phyloP scores from a whole-genome alignment of 2,329 filamentous ascomycete species.

The Acephala macrosclerotiorum region DNA sequence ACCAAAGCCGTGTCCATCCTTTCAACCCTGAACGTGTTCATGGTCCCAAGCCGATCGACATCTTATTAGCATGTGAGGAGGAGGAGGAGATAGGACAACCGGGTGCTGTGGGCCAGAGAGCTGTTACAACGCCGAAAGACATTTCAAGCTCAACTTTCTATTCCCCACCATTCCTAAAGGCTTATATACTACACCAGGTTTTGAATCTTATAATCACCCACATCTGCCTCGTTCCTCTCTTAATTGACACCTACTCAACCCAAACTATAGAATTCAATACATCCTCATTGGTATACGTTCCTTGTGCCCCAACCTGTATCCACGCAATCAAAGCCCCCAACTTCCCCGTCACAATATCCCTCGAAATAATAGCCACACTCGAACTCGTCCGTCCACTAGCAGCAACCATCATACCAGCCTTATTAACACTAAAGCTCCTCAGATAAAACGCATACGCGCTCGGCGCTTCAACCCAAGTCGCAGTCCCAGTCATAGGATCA shows the following conservation, averaged over 20 bases:
- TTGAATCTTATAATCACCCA: no score
- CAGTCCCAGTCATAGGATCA: constrained; percentile 41
- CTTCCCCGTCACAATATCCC: constrained; percentile 49
- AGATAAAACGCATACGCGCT: constrained; percentile 52
- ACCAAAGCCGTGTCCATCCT: no score
- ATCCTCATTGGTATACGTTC: constrained; percentile 27
- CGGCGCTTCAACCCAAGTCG: constrained; percentile 49
- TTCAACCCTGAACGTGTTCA: no score
- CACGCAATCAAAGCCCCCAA: constrained; percentile 40
- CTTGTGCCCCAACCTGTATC: constrained; percentile 17
- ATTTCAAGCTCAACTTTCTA: no score
- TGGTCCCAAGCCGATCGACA: no score
- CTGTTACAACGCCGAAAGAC: no score
- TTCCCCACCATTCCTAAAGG: no score
- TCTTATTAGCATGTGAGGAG: no score
- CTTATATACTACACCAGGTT: no score
- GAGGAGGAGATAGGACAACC: no score
- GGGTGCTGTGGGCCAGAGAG: no score
- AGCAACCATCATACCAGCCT: constrained; percentile 50
- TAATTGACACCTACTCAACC: constrained; percentile 20
- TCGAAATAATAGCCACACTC: constrained; percentile 48
- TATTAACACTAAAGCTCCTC: constrained; percentile 52
- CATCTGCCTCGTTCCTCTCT: no score
- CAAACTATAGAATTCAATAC: constrained; percentile 27
- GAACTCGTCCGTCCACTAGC: constrained; percentile 50